phyloP scores from a whole-genome alignment of 441 rosid species.

The Populus hybrid region DNA sequence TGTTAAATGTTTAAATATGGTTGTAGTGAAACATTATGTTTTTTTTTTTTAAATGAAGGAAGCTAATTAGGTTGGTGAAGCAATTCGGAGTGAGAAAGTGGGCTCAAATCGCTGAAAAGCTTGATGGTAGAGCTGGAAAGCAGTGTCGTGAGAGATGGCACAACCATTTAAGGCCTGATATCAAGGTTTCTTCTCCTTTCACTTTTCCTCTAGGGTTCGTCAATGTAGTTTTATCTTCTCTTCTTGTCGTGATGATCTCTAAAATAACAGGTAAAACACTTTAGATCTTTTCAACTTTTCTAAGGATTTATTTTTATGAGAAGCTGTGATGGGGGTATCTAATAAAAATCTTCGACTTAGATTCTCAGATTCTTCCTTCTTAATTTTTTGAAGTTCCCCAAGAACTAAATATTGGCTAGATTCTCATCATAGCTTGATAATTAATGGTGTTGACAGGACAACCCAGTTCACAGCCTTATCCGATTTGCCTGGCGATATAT shows the following conservation, averaged over 20 bases:
- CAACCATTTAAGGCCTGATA: too few relatives aligned
- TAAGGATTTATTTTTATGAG: not conserved
- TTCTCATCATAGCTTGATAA: too few relatives aligned
- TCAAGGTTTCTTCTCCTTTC: too few relatives aligned
- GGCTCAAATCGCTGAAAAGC: slow-evolving; percentile 75
- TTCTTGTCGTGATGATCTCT: not conserved
- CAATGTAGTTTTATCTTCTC: not conserved
- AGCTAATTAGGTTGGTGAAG: slow-evolving; percentile 71
- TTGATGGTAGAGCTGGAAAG: slow-evolving; percentile 86
- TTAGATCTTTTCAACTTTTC: not conserved
- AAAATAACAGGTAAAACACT: too few relatives aligned
- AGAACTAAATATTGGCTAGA: not conserved
- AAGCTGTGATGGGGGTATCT: not conserved
- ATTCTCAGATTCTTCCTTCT: not conserved
- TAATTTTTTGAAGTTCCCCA: not conserved
- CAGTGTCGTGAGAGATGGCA: too few relatives aligned
- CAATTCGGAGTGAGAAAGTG: slow-evolving; percentile 82
- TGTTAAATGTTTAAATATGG: not conserved
- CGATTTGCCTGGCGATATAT: not conserved
- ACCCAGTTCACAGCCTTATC: not conserved
- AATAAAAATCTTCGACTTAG: not conserved
- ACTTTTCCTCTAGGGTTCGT: slow-evolving; percentile 19
- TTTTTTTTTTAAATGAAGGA: slow-evolving; percentile 36
- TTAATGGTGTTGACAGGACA: not conserved
- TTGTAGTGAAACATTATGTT: not conserved